These are phyloP conservation scores for Schoenoplectus triqueter DNA, from an alignment of 202 grass and related monocot species.

Conservation along the genomic window DNA sequence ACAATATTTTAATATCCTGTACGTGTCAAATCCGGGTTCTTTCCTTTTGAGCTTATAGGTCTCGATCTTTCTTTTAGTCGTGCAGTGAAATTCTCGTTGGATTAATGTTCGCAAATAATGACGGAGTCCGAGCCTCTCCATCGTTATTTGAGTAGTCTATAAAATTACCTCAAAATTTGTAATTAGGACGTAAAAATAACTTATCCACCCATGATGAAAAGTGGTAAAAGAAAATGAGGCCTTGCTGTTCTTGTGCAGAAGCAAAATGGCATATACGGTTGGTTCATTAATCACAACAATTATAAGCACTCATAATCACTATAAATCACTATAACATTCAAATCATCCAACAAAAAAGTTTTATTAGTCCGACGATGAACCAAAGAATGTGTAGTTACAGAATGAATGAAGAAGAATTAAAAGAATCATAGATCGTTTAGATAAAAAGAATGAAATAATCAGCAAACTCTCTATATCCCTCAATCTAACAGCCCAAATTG, in stretches of 20 bases:
- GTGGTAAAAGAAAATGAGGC: too few relatives aligned
- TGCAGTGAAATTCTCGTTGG: too few relatives aligned
- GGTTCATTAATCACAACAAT: background rate
- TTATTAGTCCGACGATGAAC: slow-evolving; percentile 19
- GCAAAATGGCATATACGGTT: background rate
- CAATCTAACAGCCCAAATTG: slow-evolving; percentile 21
- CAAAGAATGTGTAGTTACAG: slow-evolving; percentile 10
- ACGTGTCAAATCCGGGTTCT: too few relatives aligned
- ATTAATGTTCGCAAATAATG: too few relatives aligned
- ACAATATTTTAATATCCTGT: too few relatives aligned
- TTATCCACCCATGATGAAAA: too few relatives aligned
- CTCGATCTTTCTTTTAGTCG: too few relatives aligned
- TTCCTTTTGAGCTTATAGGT: too few relatives aligned
- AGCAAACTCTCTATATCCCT: background rate
- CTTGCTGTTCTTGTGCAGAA: background rate
- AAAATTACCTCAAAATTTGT: too few relatives aligned
- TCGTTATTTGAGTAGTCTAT: too few relatives aligned
- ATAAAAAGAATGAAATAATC: slow-evolving; percentile 33
- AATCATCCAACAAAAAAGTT: background rate
- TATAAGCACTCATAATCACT: slow-evolving; percentile 20
- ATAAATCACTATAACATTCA: background rate
- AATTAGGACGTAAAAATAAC: too few relatives aligned
- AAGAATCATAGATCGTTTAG: slow-evolving; percentile 29
- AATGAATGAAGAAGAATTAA: slow-evolving; percentile 31
- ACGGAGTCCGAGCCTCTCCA: too few relatives aligned